A percentile compares a stretch with the other conserved stretches of the same genome.
Evolutionary conservation across 2,329 filamentous ascomycete genomes (phyloP).

Genomic region (Trichoderma polysporum): DNA sequence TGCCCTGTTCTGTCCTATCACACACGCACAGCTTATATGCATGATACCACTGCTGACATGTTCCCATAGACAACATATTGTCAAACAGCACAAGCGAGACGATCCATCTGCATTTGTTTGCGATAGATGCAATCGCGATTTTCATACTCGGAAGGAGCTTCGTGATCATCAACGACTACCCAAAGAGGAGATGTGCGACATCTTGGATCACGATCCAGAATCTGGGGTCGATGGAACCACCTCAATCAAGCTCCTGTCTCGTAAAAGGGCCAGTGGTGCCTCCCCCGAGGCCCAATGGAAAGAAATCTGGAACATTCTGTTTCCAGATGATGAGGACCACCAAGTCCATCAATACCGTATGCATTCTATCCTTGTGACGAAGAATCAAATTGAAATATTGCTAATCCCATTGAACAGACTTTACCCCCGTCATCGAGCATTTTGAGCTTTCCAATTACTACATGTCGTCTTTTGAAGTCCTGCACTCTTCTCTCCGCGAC

Average conservation of each 20-base stretch:
- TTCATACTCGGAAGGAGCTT: slow-evolving; percentile 39
- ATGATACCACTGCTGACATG: slow-evolving; percentile 17
- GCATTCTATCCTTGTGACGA: background rate
- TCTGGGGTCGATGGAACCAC: slow-evolving; percentile 43
- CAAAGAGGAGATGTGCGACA: slow-evolving; percentile 44
- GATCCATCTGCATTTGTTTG: slow-evolving; percentile 43
- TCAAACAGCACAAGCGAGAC: slow-evolving; percentile 45
- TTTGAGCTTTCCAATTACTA: slow-evolving; percentile 40
- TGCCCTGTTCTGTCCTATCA: too few species aligned
- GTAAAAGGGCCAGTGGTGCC: slow-evolving; percentile 40
- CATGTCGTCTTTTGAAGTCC: slow-evolving; percentile 34
- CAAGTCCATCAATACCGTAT: slow-evolving; percentile 34
- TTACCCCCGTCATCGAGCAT: slow-evolving; percentile 43
- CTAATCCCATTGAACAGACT: slow-evolving; percentile 31
- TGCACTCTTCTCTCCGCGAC: slow-evolving; percentile 37
- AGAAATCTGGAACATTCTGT: slow-evolving; percentile 44
- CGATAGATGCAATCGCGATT: slow-evolving; percentile 42
- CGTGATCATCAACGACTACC: slow-evolving; percentile 42
- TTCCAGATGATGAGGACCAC: slow-evolving; percentile 41
- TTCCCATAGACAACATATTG: slow-evolving; percentile 39
- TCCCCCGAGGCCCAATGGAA: slow-evolving; percentile 42
- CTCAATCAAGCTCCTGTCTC: slow-evolving; percentile 40
- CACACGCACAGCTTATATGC: background rate
- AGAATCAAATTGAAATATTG: slow-evolving; percentile 12
- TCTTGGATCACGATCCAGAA: slow-evolving; percentile 41